Evolutionary conservation across 805 yeast genomes (phyloP), one percentile per base, ranked within the genome.

Genomic region (Candida palmyrensis): DNA sequence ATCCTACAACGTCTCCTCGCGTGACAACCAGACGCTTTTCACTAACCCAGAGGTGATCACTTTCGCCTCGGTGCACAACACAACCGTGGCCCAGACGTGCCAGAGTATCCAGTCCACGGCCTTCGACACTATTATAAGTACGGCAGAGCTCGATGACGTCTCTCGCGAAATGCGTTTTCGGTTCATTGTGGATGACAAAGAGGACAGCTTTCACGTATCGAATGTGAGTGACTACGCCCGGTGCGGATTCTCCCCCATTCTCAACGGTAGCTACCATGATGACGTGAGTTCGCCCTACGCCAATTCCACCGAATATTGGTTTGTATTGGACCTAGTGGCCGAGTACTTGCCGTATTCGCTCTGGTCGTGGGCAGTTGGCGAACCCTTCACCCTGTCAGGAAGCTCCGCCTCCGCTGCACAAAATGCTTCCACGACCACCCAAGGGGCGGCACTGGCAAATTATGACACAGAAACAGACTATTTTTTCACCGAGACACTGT

Each of bases 331-430:
- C 15, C 62, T 53, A 32, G 24, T 56, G 1, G 10, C 23, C 9
- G 23, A 21, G 10, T 21, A 21, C 23, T 11, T 21, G 9, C 66
- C 66, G 1, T 27, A 38, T 7, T 45, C 60, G 11, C 54, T 72
- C 23, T 88, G 96, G 96, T 72, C 90, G 2, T 88, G 96, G 96
- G 72, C 68, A 0, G 48, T 66, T 0, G 53, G 57, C 7, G 73
- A 81, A 47, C 92, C 92, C 22, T 18, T 17, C 37, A 40, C 21
- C 46, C 40, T 1, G 56, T 53, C 13, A 44, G 40, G 18, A 37
- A 45, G 0, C 10, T 35, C 31, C 13, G 48, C 47, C 30, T 38
- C 48, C n/a, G 44, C 27, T 8, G 39, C 13, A 32, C 41, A 3
- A 27, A 30, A n/a, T 32, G n/a, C n/a, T n/a, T n/a, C n/a, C n/a